These are phyloP conservation scores for Trapa bicornis DNA, from an alignment of 345 rosid genomes.

Conservation along the genomic window DNA sequence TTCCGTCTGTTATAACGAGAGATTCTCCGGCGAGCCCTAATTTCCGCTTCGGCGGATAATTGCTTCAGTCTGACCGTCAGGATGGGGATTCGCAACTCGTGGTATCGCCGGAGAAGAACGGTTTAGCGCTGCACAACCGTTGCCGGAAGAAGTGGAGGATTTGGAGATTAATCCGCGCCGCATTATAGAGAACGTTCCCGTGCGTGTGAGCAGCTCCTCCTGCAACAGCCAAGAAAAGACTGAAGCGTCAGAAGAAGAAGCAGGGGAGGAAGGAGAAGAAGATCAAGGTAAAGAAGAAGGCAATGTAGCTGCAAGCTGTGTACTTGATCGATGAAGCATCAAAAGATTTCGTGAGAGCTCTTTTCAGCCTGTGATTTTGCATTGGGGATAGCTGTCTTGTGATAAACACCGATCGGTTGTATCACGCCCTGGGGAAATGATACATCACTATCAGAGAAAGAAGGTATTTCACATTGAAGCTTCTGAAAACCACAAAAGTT, in stretches of 20 bases:
- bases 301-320: slow-evolving; percentile 22
- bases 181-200: slow-evolving; percentile 88
- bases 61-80: background rate
- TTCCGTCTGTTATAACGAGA: too few relatives aligned
- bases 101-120: slow-evolving; percentile 32
- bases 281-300: slow-evolving; percentile 32
- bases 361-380: background rate
- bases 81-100: slow-evolving; percentile 43
- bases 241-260: slow-evolving; percentile 77
- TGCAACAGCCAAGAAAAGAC: slow-evolving; percentile 83
- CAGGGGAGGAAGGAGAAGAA: slow-evolving; percentile 63
- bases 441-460: too few relatives aligned
- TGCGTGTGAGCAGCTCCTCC: slow-evolving; percentile 85
- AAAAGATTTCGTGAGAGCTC: background rate
- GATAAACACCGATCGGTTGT: too few relatives aligned
- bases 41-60: too few relatives aligned
- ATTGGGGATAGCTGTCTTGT: background rate
- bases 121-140: slow-evolving; percentile 14
- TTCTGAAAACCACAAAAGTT: too few relatives aligned
- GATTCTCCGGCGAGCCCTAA: too few relatives aligned
- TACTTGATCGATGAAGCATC: background rate
- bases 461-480: too few relatives aligned
- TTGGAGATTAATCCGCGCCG: slow-evolving; percentile 82
- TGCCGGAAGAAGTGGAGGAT: slow-evolving; percentile 86
- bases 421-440: too few relatives aligned